Evolutionary conservation across 495 filamentous ascomycete species (phyloP).

Genomic region (Hypoxylon rickii): DNA sequence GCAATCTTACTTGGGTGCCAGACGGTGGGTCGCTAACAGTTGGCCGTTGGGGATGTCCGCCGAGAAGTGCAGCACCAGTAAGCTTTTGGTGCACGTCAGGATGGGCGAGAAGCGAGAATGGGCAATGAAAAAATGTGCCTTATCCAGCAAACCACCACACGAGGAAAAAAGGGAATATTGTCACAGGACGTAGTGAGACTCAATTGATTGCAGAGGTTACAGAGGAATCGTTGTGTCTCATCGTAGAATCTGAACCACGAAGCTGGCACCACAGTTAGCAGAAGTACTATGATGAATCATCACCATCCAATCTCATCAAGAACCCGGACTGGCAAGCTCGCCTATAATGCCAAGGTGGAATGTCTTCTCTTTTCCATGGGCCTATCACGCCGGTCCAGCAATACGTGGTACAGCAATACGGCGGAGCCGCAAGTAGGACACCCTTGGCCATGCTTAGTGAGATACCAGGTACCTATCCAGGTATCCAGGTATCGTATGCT

Average conservation of each 20-base stretch:
- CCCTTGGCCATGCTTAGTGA: too few species aligned
- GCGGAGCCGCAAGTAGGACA: background rate
- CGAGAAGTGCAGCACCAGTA: slow-evolving; percentile 32
- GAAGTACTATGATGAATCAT: slow-evolving; percentile 6
- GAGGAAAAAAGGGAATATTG: slow-evolving; percentile 30
- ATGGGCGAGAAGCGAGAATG: slow-evolving; percentile 31
- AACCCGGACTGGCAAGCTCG: background rate
- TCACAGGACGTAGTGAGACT: slow-evolving; percentile 23
- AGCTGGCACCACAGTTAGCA: slow-evolving; percentile 6
- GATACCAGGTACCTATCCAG: too few species aligned
- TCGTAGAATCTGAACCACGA: slow-evolving; percentile 8
- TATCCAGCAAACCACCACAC: slow-evolving; percentile 29
- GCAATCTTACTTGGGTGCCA: slow-evolving; percentile 38
- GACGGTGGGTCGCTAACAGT: slow-evolving; percentile 35
- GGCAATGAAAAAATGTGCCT: slow-evolving; percentile 14
- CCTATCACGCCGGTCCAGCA: background rate
- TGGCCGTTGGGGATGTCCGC: slow-evolving; percentile 44
- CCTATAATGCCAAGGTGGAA: background rate
- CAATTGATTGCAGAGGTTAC: slow-evolving; percentile 9
- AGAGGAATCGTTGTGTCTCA: slow-evolving; percentile 30
- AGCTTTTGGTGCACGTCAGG: slow-evolving; percentile 31
- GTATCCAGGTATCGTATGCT: too few species aligned
- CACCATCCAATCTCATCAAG: slow-evolving; percentile 5
- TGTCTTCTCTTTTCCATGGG: background rate
- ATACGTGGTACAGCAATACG: background rate